Percentiles rank a stretch among this genome's conserved stretches.
Conservation (phyloP, 1,284 basidiomycete species). For the Peniophora sp. region DNA sequence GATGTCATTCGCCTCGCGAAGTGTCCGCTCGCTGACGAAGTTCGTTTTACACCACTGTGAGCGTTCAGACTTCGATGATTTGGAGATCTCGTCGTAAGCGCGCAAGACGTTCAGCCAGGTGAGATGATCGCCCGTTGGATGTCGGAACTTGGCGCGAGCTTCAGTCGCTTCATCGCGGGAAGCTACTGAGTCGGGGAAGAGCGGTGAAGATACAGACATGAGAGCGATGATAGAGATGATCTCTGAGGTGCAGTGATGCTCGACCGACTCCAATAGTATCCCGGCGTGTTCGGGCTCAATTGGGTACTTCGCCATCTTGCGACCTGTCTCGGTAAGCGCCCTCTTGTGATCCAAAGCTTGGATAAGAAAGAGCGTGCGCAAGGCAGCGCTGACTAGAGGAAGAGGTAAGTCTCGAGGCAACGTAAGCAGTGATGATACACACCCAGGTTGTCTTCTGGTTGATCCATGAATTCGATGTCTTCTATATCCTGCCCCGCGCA, state of each 20-base stretch:
- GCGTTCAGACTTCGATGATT: constrained; percentile 36
- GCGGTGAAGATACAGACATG: constrained; percentile 65
- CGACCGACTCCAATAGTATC: constrained; percentile 66
- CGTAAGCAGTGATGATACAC: constrained; percentile 18
- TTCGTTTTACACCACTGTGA: constrained; percentile 79
- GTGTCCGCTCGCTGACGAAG: constrained; percentile 78
- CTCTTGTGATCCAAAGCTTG: constrained; percentile 64
- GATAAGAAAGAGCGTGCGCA: constrained; percentile 70
- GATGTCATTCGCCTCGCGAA: constrained; percentile 81
- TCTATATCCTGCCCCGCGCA: constrained; percentile 76
- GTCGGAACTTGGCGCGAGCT: constrained; percentile 72
- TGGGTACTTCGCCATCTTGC: constrained; percentile 77
- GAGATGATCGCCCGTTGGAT: constrained; percentile 84
- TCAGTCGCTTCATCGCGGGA: constrained; percentile 65
- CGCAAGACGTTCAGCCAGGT: constrained; percentile 81
- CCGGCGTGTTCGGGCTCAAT: constrained; percentile 79
- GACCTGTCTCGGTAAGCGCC: constrained; percentile 62
- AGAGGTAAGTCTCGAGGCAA: constrained; percentile 4
- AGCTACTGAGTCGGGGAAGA: constrained; percentile 67
- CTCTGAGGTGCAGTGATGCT: constrained; percentile 63
- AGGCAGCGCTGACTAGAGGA: constrained; percentile 53
- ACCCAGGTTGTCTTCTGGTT: constrained; percentile 68
- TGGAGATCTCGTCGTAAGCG: constrained; percentile 64
- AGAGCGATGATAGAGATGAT: constrained; percentile 77
- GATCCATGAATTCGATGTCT: constrained; percentile 79